A percentile compares a stretch with the other conserved stretches of the same genome.
Evolutionary conservation across 768 basidiomycete genomes (phyloP).

Genomic region (Holtermannia corniformis): DNA sequence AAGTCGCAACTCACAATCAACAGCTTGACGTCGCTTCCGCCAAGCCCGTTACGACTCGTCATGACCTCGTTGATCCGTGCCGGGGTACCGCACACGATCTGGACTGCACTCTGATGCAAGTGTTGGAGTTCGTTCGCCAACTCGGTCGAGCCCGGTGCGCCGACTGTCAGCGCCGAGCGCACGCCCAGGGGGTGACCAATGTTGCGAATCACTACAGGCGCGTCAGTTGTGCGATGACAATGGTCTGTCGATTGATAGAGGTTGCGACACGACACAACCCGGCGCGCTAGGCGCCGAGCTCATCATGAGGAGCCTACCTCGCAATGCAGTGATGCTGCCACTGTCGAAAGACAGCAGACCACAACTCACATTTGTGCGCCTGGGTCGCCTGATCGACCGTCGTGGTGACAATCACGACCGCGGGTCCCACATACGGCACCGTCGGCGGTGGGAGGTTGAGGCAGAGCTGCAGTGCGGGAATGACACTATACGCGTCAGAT

Average conservation of each 20-base stretch:
- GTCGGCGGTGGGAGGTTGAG: slow-evolving; percentile 48
- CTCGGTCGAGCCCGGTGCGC: slow-evolving; percentile 55
- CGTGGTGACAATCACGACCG: slow-evolving; percentile 90
- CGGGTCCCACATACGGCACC: slow-evolving; percentile 60
- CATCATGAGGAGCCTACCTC: too few species aligned
- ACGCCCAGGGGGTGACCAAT: slow-evolving; percentile 88
- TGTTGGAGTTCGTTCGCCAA: slow-evolving; percentile 66
- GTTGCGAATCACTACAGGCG: slow-evolving; percentile 50
- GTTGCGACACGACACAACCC: too few species aligned
- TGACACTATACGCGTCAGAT: slow-evolving; percentile 30
- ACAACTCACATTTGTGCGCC: slow-evolving; percentile 47
- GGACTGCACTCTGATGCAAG: slow-evolving; percentile 83
- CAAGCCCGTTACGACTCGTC: slow-evolving; percentile 63
- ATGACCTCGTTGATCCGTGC: slow-evolving; percentile 92
- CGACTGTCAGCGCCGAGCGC: slow-evolving; percentile 71
- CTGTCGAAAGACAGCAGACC: not conserved
- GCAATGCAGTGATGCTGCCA: not conserved
- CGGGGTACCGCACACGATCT: slow-evolving; percentile 93
- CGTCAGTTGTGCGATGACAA: too few species aligned
- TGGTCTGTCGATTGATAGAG: too few species aligned
- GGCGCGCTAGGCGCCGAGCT: too few species aligned
- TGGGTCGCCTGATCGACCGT: slow-evolving; percentile 98
- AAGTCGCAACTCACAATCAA: slow-evolving; percentile 50
- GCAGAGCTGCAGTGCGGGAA: slow-evolving; percentile 45
- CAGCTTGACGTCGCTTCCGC: slow-evolving; percentile 78